A percentile compares a stretch with the other conserved stretches of the same genome.
Conservation (phyloP, 2,329 filamentous ascomycete genomes). For the Orbilia javanica region DNA sequence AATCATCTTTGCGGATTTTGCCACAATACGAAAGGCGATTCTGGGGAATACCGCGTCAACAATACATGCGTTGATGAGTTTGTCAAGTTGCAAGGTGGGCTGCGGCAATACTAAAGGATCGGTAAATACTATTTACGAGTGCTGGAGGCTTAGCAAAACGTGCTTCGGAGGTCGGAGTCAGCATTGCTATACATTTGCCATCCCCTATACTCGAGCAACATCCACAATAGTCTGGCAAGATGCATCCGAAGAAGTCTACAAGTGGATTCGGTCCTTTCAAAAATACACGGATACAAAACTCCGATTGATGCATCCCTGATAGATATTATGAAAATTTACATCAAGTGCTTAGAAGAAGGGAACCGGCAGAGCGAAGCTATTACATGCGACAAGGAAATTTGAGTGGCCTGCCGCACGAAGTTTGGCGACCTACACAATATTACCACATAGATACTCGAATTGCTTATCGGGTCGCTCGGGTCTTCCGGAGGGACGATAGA, state of each 20-base stretch:
- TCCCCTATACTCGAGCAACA: constrained; percentile 31
- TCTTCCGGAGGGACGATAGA: not conserved
- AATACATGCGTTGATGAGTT: not conserved
- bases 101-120: not conserved
- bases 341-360: not conserved
- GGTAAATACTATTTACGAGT: not conserved
- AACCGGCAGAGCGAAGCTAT: not conserved
- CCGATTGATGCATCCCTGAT: constrained; percentile 10
- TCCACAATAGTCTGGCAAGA: constrained; percentile 6
- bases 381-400: not conserved
- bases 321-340: not conserved
- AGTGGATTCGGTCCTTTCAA: constrained; percentile 33
- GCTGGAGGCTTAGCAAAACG: constrained; percentile 22
- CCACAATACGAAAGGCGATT: not conserved
- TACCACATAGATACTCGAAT: not conserved
- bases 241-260: constrained; percentile 33
- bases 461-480: not conserved
- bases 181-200: constrained; percentile 10
- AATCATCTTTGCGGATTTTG: not conserved
- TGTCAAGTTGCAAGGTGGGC: not conserved
- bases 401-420: not conserved
- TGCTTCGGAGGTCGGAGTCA: constrained; percentile 24
- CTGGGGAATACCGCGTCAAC: not conserved
- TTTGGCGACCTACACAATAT: not conserved
- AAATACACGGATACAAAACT: constrained; percentile 35